These are phyloP conservation scores for Centrapalus pauciflorus DNA, from an alignment of 129 eudicot genomes.

Conservation along the genomic window DNA sequence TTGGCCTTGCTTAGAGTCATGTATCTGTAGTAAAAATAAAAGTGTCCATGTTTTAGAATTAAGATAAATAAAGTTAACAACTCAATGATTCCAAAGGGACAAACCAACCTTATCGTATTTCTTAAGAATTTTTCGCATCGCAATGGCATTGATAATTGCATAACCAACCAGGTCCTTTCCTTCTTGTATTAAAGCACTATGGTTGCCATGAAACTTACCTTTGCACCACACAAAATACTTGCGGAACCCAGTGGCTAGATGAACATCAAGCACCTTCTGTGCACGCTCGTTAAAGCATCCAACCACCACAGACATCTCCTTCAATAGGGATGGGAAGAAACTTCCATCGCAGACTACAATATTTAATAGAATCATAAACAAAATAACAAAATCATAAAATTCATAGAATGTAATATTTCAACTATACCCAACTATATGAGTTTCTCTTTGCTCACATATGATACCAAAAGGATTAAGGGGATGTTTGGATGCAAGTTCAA, in stretches of 20 bases:
- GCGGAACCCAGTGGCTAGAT: conserved; percentile 75
- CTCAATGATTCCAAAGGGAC: not conserved
- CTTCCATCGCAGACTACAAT: conserved; percentile 84
- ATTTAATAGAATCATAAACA: not conserved
- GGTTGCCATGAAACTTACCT: conserved; percentile 55
- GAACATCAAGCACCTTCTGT: conserved; percentile 75
- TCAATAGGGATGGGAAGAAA: conserved; percentile 82
- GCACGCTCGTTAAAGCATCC: conserved; percentile 83
- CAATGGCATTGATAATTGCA: conserved; percentile 83
- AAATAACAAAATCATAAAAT: not conserved
- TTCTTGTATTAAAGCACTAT: conserved; percentile 59
- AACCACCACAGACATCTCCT: conserved; percentile 84
- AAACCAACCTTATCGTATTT: conserved; percentile 83
- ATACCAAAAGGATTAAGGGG: not conserved
- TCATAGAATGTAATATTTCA: not conserved
- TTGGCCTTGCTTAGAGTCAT: conserved; percentile 92
- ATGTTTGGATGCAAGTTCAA: too few species aligned
- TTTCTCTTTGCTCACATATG: not conserved
- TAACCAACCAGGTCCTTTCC: conserved; percentile 79
- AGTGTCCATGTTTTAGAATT: not conserved
- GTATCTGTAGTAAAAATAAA: conserved; percentile 45
- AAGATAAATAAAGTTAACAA: not conserved
- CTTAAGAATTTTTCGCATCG: conserved; percentile 90
- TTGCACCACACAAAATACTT: conserved; percentile 67
- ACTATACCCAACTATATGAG: too few species aligned